phyloP scores from a whole-genome alignment of 495 filamentous ascomycete species.

The Aspergillus baeticus region DNA sequence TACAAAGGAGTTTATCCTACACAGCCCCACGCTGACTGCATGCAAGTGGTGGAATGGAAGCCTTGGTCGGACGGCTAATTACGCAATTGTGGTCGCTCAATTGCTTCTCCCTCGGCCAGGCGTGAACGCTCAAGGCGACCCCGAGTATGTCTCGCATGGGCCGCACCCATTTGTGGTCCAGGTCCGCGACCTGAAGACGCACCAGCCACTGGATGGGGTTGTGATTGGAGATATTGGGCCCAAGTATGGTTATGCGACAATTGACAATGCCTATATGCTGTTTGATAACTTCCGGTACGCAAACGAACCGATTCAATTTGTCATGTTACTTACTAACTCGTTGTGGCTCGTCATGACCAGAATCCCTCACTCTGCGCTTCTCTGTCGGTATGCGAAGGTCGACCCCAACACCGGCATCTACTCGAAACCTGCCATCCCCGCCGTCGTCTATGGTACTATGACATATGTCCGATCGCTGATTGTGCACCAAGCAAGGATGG shows the following conservation, averaged over 20 bases:
- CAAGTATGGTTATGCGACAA: conserved; percentile 46
- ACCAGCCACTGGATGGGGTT: conserved; percentile 41
- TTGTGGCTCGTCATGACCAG: conserved; percentile 2
- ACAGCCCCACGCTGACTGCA: conserved; percentile 47
- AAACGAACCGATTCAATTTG: too few species aligned
- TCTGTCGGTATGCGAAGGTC: conserved; percentile 43
- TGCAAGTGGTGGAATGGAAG: conserved; percentile 54
- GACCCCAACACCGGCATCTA: conserved; percentile 40
- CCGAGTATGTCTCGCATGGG: conserved; percentile 33
- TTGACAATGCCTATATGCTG: conserved; percentile 53
- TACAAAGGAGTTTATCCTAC: conserved; percentile 43
- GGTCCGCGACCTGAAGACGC: conserved; percentile 44
- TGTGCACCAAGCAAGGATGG: conserved; percentile 45
- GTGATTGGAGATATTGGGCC: conserved; percentile 50
- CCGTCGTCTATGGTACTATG: conserved; percentile 46
- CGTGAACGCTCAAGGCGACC: background rate
- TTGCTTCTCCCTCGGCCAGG: conserved; percentile 36
- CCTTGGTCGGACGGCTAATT: conserved; percentile 42
- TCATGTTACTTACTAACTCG: background rate
- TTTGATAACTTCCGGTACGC: conserved; percentile 40
- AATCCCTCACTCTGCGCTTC: conserved; percentile 46
- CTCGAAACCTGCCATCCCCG: conserved; percentile 36
- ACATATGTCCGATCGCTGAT: conserved; percentile 47
- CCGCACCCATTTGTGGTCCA: conserved; percentile 50
- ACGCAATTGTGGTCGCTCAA: conserved; percentile 32